These are phyloP conservation scores for Aureobasidium musti DNA, from an alignment of 2,329 filamentous ascomycete species.

Conservation along the genomic window DNA sequence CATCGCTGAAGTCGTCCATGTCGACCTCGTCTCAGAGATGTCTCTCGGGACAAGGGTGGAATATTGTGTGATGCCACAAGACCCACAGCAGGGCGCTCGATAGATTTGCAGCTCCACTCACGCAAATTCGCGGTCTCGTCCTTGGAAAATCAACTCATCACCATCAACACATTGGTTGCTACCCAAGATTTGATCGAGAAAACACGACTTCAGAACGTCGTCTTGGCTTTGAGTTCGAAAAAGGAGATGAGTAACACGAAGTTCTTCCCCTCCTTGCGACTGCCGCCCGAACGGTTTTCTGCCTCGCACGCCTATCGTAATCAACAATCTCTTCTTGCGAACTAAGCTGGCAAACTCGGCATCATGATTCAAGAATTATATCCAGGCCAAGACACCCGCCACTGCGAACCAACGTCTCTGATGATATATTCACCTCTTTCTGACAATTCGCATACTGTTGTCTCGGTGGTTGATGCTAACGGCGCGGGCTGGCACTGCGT, in stretches of 20 bases:
- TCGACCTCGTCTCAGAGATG: neutral
- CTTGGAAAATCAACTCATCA: neutral
- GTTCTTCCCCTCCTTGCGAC: neutral
- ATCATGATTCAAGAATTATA: conserved; percentile 11
- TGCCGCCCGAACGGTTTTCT: conserved; percentile 17
- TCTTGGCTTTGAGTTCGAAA: conserved; percentile 24
- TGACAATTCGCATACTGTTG: conserved; percentile 9
- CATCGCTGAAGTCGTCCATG: neutral
- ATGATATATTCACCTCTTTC: conserved; percentile 9
- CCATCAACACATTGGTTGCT: conserved; percentile 10
- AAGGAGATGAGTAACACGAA: conserved; percentile 18
- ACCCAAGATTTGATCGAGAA: conserved; percentile 5
- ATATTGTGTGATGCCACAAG: neutral
- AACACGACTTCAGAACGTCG: conserved; percentile 9
- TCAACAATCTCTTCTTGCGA: conserved; percentile 8
- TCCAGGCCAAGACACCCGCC: conserved; percentile 2
- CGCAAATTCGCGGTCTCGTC: neutral
- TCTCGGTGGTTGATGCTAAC: conserved; percentile 25
- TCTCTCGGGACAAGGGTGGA: neutral
- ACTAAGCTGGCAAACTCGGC: neutral
- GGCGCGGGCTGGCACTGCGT: conserved; percentile 13
- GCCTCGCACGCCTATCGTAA: conserved; percentile 23
- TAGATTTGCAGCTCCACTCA: conserved; percentile 11
- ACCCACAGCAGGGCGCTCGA: neutral
- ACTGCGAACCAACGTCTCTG: conserved; percentile 17